Conservation (phyloP, 805 yeast species). For the Metschnikowia aberdeeniae region DNA sequence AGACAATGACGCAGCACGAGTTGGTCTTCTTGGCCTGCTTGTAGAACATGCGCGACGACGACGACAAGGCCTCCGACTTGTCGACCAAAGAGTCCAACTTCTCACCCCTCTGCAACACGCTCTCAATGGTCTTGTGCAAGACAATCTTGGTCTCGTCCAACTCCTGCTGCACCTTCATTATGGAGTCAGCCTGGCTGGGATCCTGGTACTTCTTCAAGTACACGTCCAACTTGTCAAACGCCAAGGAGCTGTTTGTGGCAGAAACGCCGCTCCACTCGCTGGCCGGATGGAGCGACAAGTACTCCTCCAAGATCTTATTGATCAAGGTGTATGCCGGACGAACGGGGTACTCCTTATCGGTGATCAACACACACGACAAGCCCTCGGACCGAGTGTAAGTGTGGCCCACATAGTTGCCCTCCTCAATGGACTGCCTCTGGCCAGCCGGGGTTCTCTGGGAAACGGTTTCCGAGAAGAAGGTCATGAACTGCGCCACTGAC, state of each 20-base stretch:
- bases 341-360: constrained; percentile 94
- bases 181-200: constrained; percentile 94
- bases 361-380: constrained; percentile 81
- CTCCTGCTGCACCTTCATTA: constrained; percentile 96
- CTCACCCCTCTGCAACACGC: constrained; percentile 93
- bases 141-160: constrained; percentile 96
- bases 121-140: constrained; percentile 90
- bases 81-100: constrained; percentile 91
- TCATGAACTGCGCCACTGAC: constrained; percentile 86
- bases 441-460: constrained; percentile 84
- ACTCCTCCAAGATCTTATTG: constrained; percentile 89
- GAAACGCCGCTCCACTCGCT: constrained; percentile 56
- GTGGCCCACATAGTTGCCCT: constrained; percentile 86
- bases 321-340: constrained; percentile 93
- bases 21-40: constrained; percentile 86
- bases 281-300: constrained; percentile 75
- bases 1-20: constrained; percentile 27
- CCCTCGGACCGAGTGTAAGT: constrained; percentile 90
- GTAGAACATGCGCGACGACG: constrained; percentile 89
- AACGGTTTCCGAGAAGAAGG: constrained; percentile 88
- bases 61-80: constrained; percentile 87
- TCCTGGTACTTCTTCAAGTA: constrained; percentile 88
- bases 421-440: constrained; percentile 92
- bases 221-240: constrained; percentile 56
- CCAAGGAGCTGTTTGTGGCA: constrained; percentile 43